Evolutionary conservation across 75 land plant genomes (phyloP).

Genomic region (Larix kaempferi): DNA sequence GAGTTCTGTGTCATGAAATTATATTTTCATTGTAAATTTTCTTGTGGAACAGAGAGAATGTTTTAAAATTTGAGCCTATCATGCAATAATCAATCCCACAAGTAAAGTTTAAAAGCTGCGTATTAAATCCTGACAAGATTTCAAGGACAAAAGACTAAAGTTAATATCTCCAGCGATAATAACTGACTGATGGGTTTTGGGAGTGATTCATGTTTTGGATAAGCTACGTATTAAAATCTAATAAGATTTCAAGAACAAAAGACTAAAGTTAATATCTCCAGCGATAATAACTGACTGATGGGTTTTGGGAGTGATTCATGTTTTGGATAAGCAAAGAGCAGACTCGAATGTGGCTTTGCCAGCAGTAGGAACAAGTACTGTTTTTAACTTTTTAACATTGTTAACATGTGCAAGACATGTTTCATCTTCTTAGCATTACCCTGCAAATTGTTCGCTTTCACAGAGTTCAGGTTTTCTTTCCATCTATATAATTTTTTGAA

Average conservation of each 20-base stretch:
- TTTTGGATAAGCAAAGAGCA: background rate
- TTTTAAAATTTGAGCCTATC: background rate
- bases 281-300: background rate
- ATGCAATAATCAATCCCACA: background rate
- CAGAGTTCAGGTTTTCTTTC: background rate
- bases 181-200: background rate
- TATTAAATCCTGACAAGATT: background rate
- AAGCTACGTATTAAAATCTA: background rate
- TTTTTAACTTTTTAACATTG: background rate
- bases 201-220: background rate
- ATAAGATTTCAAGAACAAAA: background rate
- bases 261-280: background rate
- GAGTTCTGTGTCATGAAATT: background rate
- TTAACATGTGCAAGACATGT: background rate
- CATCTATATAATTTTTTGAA: background rate
- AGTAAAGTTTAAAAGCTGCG: background rate
- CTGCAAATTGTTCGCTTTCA: background rate
- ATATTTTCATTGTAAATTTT: background rate
- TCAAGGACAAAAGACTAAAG: background rate
- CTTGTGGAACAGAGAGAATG: background rate
- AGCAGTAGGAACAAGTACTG: background rate
- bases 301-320: background rate
- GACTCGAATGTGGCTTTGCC: background rate
- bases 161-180: background rate
- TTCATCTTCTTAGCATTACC: background rate